phyloP scores from a whole-genome alignment of 106 monocot genomes.

The Dendrobium nobile region DNA sequence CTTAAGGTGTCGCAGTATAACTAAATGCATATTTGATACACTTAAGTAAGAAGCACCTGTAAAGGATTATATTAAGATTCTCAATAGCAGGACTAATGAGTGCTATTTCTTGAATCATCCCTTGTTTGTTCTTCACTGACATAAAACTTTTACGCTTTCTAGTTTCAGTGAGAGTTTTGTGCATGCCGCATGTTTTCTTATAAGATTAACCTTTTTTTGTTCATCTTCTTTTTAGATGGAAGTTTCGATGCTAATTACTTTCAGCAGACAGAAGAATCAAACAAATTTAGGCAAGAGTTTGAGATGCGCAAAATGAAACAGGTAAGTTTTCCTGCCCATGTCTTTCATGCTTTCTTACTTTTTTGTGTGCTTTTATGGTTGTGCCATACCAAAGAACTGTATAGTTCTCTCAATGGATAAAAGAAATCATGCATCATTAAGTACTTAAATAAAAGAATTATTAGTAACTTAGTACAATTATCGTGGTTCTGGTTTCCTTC shows the following conservation, averaged over 20 bases:
- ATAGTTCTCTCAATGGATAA: background rate
- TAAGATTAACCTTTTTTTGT: background rate
- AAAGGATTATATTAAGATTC: background rate
- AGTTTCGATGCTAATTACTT: constrained; percentile 75
- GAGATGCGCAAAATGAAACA: constrained; percentile 98
- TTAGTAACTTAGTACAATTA: background rate
- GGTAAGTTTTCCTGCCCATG: constrained; percentile 29
- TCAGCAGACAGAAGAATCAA: constrained; percentile 84
- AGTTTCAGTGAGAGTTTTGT: background rate
- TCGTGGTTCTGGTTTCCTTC: background rate
- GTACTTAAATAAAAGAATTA: background rate
- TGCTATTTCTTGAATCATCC: background rate
- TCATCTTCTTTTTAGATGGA: constrained; percentile 46
- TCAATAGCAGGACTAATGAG: background rate
- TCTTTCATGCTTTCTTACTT: background rate
- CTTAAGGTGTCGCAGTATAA: background rate
- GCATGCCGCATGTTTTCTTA: background rate
- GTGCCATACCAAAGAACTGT: background rate
- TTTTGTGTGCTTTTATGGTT: background rate
- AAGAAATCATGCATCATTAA: background rate
- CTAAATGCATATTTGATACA: background rate
- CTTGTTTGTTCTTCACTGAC: background rate
- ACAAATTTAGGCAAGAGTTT: constrained; percentile 78
- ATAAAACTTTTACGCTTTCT: background rate
- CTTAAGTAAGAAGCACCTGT: background rate